Evolutionary conservation across 441 rosid species (phyloP), one percentile per base, ranked within the genome.

Genomic region (Bocquillonia castaneifolia): DNA sequence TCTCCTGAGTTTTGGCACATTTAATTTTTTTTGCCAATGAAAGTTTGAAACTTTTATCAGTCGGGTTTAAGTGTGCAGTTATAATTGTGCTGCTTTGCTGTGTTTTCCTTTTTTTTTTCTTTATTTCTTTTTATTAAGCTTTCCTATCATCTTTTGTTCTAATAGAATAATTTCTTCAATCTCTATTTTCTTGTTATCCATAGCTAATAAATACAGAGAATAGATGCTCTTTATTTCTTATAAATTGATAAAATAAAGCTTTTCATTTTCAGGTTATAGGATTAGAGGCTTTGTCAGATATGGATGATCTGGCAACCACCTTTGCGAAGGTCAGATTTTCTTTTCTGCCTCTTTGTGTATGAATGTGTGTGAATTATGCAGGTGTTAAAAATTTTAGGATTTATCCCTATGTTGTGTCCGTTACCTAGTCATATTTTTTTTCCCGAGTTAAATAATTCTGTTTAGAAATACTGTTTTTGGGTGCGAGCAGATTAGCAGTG

Each of bases 261-360:
- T n/a, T n/a, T n/a, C n/a, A n/a, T n/a, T 75, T 50, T 7, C 86
- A 88, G 93, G 82, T 80, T 73, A 59, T 72, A 71, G 73, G 83
- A 55, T 69, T 81, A 67, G 88, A 84, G 59, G 81, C 86, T 66
- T 71, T 86, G 32, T 82, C 94, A 50, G 91, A 88, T 36, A 64
- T 84, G 75, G 96, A 89, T 73, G 96, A 89, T 74, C 74, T 89
- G 50, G 76, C 90, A 23, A 84, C 82, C 63, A 85, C 91, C 42
- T 87, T 88, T 79, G 92, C 93, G 36, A 91, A 91, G 96, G 96
- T 91, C 40, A 71, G 82, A 28, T 63, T 13, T 26, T 22, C 54
- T 14, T 20, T 31, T 36, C 45, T 70, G 40, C 9, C 40, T 36
- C 5, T 17, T n/a, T n/a, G n/a, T n/a, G n/a, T 22, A 31, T 10